Evolutionary conservation across 1,284 basidiomycete species (phyloP).

Genomic region (Melampsora abietis-canadensis): DNA sequence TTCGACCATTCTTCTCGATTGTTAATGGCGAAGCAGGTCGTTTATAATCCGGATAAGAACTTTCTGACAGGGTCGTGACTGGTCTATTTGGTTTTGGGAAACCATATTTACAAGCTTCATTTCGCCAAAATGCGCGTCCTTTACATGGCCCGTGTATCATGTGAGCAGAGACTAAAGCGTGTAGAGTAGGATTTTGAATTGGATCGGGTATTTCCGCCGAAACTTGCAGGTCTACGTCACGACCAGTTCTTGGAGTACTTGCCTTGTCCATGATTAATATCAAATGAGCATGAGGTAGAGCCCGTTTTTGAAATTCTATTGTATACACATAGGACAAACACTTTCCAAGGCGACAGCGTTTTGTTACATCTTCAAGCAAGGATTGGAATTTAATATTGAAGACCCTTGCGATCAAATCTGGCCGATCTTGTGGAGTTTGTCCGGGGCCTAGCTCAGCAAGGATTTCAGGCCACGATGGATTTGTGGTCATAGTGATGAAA

Average conservation of each 20-base stretch:
- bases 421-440: background rate
- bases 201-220: slow-evolving; percentile 14
- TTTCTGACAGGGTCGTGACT: background rate
- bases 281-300: slow-evolving; percentile 56
- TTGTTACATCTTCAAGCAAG: background rate
- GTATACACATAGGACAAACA: slow-evolving; percentile 47
- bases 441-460: background rate
- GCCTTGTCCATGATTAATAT: slow-evolving; percentile 46
- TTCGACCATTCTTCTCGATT: background rate
- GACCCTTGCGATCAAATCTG: slow-evolving; percentile 14
- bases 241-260: background rate
- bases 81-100: background rate
- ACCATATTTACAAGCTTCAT: background rate
- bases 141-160: slow-evolving; percentile 15
- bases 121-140: background rate
- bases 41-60: slow-evolving; percentile 2
- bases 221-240: background rate
- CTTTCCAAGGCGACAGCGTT: background rate
- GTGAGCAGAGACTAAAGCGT: background rate
- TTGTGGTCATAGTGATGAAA: background rate
- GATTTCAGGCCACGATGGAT: background rate
- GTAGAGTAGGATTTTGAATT: background rate
- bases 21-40: background rate
- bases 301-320: slow-evolving; percentile 56
- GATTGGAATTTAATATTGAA: slow-evolving; percentile 3